Conservation (phyloP, 148 eudicot genomes). For the Silene conica region DNA sequence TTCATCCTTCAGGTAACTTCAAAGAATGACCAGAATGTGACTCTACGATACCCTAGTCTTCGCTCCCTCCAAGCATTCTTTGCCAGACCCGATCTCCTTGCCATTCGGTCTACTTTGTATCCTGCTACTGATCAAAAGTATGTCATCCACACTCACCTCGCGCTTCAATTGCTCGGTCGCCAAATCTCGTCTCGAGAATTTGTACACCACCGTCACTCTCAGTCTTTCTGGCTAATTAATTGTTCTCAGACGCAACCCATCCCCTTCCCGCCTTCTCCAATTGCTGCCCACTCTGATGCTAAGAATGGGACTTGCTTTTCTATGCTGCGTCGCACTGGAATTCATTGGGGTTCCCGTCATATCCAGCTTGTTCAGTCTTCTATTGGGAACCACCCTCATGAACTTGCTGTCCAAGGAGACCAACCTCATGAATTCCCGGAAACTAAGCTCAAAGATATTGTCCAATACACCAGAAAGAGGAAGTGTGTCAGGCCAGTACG, state of each 20-base stretch:
- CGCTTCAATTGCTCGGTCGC: slow-evolving; percentile 45
- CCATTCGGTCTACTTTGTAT: slow-evolving; percentile 25
- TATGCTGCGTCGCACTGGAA: slow-evolving; percentile 17
- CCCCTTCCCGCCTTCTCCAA: slow-evolving; percentile 5
- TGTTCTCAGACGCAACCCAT: not conserved
- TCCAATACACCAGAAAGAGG: slow-evolving; percentile 29
- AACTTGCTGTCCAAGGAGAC: slow-evolving; percentile 29
- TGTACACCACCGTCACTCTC: slow-evolving; percentile 30
- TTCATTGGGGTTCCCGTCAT: slow-evolving; percentile 33
- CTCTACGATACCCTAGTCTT: slow-evolving; percentile 63
- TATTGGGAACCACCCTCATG: not conserved
- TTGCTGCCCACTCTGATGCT: not conserved
- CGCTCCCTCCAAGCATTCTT: slow-evolving; percentile 49
- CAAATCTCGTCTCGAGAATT: slow-evolving; percentile 43
- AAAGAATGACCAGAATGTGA: slow-evolving; percentile 46
- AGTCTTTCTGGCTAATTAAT: slow-evolving; percentile 49
- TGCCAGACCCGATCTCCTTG: slow-evolving; percentile 17
- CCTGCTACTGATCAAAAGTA: slow-evolving; percentile 63
- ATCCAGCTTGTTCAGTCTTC: slow-evolving; percentile 2
- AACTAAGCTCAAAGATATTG: slow-evolving; percentile 15
- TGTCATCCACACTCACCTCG: slow-evolving; percentile 48
- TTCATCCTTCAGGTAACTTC: slow-evolving; percentile 63
- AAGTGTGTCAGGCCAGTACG: slow-evolving; percentile 9
- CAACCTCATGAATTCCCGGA: slow-evolving; percentile 9
- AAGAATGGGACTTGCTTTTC: slow-evolving; percentile 27